phyloP scores from a whole-genome alignment of 345 rosid genomes.

The Camelina neglecta region DNA sequence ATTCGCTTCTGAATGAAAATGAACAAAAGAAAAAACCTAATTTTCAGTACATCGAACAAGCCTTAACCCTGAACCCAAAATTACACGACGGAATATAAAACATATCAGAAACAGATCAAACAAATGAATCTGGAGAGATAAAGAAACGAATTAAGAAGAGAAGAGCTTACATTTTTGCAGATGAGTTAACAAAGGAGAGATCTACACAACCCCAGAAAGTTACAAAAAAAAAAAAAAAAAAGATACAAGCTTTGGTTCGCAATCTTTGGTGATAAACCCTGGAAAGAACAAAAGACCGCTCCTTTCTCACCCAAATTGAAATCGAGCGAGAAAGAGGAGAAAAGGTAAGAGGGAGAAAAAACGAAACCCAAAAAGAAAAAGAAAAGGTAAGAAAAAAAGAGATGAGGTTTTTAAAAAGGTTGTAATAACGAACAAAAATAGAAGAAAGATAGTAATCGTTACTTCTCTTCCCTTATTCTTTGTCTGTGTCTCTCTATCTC shows the following conservation, averaged over 20 bases:
- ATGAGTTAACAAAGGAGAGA: constrained; percentile 14
- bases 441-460: constrained; percentile 12
- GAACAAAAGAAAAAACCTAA: neutral
- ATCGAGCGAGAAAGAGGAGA: constrained; percentile 36
- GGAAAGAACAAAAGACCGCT: constrained; percentile 15
- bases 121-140: neutral
- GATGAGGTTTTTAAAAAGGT: constrained; percentile 10
- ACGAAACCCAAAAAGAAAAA: constrained; percentile 18
- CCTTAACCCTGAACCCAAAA: neutral
- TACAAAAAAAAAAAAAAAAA: constrained; percentile 8
- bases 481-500: constrained; percentile 3
- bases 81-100: neutral
- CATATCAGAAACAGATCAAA: constrained; percentile 15
- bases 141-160: neutral
- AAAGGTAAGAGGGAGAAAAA: neutral
- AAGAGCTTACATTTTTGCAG: constrained; percentile 34
- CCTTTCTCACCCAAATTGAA: constrained; percentile 40
- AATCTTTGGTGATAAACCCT: constrained; percentile 51
- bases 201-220: constrained; percentile 5
- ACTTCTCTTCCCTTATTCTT: constrained; percentile 5
- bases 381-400: constrained; percentile 1
- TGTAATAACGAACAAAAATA: constrained; percentile 38
- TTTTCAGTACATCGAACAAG: neutral
- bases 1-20: neutral
- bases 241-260: neutral